phyloP scores from a whole-genome alignment of 2,329 filamentous ascomycete species.

The Xylariaceae sp. region DNA sequence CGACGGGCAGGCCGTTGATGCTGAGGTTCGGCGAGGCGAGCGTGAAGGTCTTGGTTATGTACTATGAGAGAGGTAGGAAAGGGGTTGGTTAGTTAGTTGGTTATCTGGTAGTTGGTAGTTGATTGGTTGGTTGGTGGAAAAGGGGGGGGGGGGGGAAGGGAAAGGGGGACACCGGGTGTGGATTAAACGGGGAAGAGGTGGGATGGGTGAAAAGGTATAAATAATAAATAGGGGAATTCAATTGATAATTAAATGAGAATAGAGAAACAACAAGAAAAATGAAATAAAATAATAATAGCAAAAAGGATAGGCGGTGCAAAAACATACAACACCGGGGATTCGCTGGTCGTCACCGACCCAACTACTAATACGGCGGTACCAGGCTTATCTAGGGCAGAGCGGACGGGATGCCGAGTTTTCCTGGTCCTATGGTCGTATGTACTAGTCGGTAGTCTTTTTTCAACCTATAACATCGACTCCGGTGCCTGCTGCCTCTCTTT shows the following conservation, averaged over 20 bases:
- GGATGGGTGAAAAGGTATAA: too few species aligned
- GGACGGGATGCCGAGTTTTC: slow-evolving; percentile 38
- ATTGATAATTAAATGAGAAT: too few species aligned
- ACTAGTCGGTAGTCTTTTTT: background rate
- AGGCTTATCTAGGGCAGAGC: slow-evolving; percentile 39
- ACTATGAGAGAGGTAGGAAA: slow-evolving; percentile 43
- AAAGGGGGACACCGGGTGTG: too few species aligned
- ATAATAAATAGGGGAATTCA: too few species aligned
- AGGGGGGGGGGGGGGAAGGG: background rate
- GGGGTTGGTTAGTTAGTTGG: background rate
- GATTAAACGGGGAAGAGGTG: too few species aligned
- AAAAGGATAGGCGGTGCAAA: slow-evolving; percentile 13
- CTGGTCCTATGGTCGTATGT: slow-evolving; percentile 39
- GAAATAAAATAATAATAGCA: background rate
- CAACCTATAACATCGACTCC: slow-evolving; percentile 21
- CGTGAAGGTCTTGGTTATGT: slow-evolving; percentile 63
- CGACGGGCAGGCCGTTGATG: slow-evolving; percentile 63
- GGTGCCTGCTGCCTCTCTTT: too few species aligned
- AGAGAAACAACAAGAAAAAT: background rate
- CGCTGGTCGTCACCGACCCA: slow-evolving; percentile 40
- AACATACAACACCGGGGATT: slow-evolving; percentile 41
- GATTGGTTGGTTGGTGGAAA: background rate
- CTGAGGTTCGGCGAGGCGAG: slow-evolving; percentile 61
- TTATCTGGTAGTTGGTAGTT: background rate
- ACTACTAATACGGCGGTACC: slow-evolving; percentile 38